A percentile compares a stretch with the other conserved stretches of the same genome.
Conservation (phyloP, 352 stramenopile genomes). For the Pythium sukuiense region DNA sequence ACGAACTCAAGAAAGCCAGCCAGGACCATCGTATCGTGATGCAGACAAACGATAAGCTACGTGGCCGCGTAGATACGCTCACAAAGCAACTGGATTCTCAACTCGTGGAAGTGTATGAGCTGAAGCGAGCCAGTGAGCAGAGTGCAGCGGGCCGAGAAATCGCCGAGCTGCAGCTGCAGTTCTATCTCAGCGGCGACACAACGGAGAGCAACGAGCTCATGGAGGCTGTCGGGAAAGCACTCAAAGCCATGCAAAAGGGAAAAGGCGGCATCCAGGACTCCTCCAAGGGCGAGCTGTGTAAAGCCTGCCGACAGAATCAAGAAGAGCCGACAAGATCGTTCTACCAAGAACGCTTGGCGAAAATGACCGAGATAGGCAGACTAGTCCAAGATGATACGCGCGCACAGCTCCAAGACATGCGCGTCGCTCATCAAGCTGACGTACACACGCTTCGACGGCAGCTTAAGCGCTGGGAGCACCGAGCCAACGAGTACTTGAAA, state of each 20-base stretch:
- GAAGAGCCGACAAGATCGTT: conserved; percentile 1
- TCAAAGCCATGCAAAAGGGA: conserved; percentile 47
- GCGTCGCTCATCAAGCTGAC: conserved; percentile 22
- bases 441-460: conserved; percentile 22
- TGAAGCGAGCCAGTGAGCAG: conserved; percentile 33
- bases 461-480: conserved; percentile 21
- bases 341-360: conserved; percentile 23
- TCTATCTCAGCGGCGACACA: conserved; percentile 36
- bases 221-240: conserved; percentile 44
- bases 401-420: conserved; percentile 28
- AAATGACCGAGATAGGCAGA: conserved; percentile 26
- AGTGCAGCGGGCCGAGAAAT: conserved; percentile 49
- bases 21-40: conserved; percentile 29
- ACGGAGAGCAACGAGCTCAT: conserved; percentile 47
- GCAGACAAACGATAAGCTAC: conserved; percentile 28
- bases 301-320: not conserved
- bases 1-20: conserved; percentile 20
- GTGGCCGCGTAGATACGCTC: conserved; percentile 23
- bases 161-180: conserved; percentile 53
- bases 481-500: conserved; percentile 26
- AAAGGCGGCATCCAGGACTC: not conserved
- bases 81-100: conserved; percentile 12
- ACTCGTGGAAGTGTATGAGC: conserved; percentile 23
- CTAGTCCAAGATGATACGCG: conserved; percentile 31
- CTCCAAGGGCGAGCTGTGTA: not conserved